Percentiles rank a stretch among this genome's conserved stretches.
Conservation (phyloP, 352 stramenopile species). For the Phytophthora foliorum region DNA sequence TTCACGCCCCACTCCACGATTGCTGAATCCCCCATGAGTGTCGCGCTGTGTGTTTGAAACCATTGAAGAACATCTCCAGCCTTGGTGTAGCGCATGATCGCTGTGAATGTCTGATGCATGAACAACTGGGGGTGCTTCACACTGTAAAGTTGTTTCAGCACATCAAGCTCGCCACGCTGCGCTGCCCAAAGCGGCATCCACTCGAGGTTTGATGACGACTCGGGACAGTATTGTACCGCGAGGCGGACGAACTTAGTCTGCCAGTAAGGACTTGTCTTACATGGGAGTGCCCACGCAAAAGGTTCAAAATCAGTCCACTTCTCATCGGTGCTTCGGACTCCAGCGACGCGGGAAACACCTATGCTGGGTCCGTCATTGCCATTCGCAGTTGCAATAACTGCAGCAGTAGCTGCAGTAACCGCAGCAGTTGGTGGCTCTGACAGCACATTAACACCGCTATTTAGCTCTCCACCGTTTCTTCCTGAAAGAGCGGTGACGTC, state of each 20-base stretch:
- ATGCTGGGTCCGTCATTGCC: slow-evolving; percentile 14
- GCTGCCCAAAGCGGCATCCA: slow-evolving; percentile 45
- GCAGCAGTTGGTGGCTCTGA: slow-evolving; percentile 19
- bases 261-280: slow-evolving; percentile 41
- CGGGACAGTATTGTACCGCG: slow-evolving; percentile 31
- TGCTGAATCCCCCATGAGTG: slow-evolving; percentile 23
- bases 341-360: slow-evolving; percentile 8
- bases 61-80: slow-evolving; percentile 41
- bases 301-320: slow-evolving; percentile 26
- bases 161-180: slow-evolving; percentile 39
- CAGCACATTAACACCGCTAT: background rate
- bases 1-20: slow-evolving; percentile 48
- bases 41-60: slow-evolving; percentile 39
- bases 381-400: slow-evolving; percentile 16
- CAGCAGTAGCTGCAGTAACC: slow-evolving; percentile 7
- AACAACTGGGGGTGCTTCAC: slow-evolving; percentile 46
- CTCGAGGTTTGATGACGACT: slow-evolving; percentile 32
- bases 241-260: slow-evolving; percentile 37
- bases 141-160: slow-evolving; percentile 36
- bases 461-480: slow-evolving; percentile 1
- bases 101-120: slow-evolving; percentile 40
- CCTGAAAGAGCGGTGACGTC: slow-evolving; percentile 11
- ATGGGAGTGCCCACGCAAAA: slow-evolving; percentile 45
- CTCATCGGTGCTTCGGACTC: slow-evolving; percentile 7
- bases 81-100: slow-evolving; percentile 48